A percentile compares a stretch with the other conserved stretches of the same genome.
Conservation (phyloP, 306 rosid genomes). For the Quercus ilex region DNA sequence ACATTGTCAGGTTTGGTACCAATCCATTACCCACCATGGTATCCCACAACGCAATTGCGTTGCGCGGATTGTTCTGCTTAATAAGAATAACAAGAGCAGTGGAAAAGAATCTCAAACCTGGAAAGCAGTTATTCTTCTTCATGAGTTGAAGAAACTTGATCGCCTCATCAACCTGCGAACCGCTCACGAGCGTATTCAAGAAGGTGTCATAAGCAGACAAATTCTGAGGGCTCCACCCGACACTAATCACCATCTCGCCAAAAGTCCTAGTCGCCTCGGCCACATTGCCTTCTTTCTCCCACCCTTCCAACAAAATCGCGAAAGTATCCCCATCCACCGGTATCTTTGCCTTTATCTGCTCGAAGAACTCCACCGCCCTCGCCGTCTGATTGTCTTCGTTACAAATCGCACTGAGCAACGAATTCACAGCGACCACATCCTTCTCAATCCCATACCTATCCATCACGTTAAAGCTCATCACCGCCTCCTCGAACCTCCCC, state of each 20-base stretch:
- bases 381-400: slow-evolving; percentile 37
- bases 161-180: slow-evolving; percentile 35
- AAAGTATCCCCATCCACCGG: slow-evolving; percentile 52
- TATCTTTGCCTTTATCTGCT: slow-evolving; percentile 35
- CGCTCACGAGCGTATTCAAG: slow-evolving; percentile 47
- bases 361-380: slow-evolving; percentile 42
- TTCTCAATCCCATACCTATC: slow-evolving; percentile 45
- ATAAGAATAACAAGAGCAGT: slow-evolving; percentile 49
- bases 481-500: slow-evolving; percentile 50
- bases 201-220: slow-evolving; percentile 48
- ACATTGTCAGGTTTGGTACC: slow-evolving; percentile 54
- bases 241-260: slow-evolving; percentile 45
- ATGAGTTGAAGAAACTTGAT: slow-evolving; percentile 41
- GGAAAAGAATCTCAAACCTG: slow-evolving; percentile 64
- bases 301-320: slow-evolving; percentile 60
- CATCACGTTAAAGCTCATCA: slow-evolving; percentile 66
- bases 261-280: slow-evolving; percentile 43
- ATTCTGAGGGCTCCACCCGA: slow-evolving; percentile 53
- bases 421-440: slow-evolving; percentile 54
- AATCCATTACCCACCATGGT: slow-evolving; percentile 39
- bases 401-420: slow-evolving; percentile 59
- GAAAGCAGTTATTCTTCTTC: slow-evolving; percentile 53
- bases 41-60: slow-evolving; percentile 62
- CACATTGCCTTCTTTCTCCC: slow-evolving; percentile 62
- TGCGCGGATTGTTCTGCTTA: slow-evolving; percentile 31